Base-by-base conservation (phyloP, 139 green algal genomes). In the Astrephomene gubernaculifera region DNA sequence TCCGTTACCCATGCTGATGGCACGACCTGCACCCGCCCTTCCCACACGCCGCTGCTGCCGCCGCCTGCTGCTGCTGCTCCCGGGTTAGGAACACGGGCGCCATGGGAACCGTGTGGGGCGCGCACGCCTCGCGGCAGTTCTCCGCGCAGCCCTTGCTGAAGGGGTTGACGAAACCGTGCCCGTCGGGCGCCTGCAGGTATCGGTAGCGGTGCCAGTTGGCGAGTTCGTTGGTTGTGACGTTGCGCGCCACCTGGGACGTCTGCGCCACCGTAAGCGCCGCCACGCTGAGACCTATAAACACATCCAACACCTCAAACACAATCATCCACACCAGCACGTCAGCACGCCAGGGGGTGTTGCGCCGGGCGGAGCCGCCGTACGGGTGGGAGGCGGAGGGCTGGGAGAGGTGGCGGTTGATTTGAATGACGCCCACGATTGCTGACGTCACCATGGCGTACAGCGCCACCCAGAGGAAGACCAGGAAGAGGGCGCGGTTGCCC, bases 221-320 rank as follows among this genome's bases (percentile, higher is more conserved):
- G 43, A 99, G 88, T 88, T 99, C 97, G 81, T 99, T 99, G 43
- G 97, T 99, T 8, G 97, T 99, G 27, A 99, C 87, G 88, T 99
- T 99, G 52, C 91, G 90, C 12, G 87, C 87, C 12, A 98, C 92
- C 71, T 95, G 92, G 1, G 65, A 88, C 7, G 92, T 92, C 87
- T 99, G 97, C 5, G 94, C 93, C 14, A 94, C 74, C 4, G 93
- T 88, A n/a, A 99, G 90, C 14, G 93, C 95, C 9, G 88, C 89
- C 39, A 99, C 96, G 25, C 89, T 93, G 65, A 98, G 90, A 12
- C 94, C 87, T 70, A 99, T 88, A 72, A 98, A 95, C 36, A 89
- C 81, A 81, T 98, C 93, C 2, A 92, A 33, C 4, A 98, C 85
- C 9, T 97, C 57, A 86, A 99, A 99, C n/a, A 87, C 57, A 5